Base-by-base conservation (phyloP, 495 filamentous ascomycete genomes). In the Lindgomyces ingoldianus region DNA sequence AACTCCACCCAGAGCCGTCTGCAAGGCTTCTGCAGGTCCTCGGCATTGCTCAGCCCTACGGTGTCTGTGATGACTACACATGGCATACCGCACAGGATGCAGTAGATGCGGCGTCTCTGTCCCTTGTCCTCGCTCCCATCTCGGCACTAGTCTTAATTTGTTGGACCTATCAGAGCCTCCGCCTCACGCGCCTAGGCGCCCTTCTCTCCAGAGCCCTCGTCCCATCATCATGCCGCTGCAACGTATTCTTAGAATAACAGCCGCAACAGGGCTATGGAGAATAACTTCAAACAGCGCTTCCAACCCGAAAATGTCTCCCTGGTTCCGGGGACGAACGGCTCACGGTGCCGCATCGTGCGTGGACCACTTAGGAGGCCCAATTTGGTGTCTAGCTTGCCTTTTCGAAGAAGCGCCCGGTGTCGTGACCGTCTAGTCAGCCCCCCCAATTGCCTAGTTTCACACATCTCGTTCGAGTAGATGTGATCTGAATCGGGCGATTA, bases 231-330 rank as follows among this genome's bases (percentile, higher is more conserved):
- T 48, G 46, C 46, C 33, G 18, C 41, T 16, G 36, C 58, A 30
- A 21, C 49, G 39, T 62, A 58, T 70, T 57, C 57, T 58, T 53
- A 65, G 67, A 49, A 55, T 30, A 64, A 55, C 58, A 65, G 62
- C 57, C 67, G 58, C 58, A 62, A 57, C 6, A n/a, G 10, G 29
- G 3, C 26, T 29, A 16, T 10, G 30, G 18, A 30, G 46, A 54
- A 68, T 26, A 54, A 52, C 62, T 45, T 70, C 67, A 70, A 70
- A 70, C 62, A 62, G 67, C 67, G 67, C 67, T 65, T 69, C 62
- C 56, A 16, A 65, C 8, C 9, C 67, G 44, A 46, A 44, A 47
- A 19, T 19, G 19, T 4, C 24, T 50, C 44, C 41, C 56, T 45
- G 49, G 50, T 55, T 14, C 56, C 27, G 27, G 50, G 63, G 50